Evolutionary conservation across 768 basidiomycete species (phyloP).

Genomic region (Cystofilobasidium capitatum): DNA sequence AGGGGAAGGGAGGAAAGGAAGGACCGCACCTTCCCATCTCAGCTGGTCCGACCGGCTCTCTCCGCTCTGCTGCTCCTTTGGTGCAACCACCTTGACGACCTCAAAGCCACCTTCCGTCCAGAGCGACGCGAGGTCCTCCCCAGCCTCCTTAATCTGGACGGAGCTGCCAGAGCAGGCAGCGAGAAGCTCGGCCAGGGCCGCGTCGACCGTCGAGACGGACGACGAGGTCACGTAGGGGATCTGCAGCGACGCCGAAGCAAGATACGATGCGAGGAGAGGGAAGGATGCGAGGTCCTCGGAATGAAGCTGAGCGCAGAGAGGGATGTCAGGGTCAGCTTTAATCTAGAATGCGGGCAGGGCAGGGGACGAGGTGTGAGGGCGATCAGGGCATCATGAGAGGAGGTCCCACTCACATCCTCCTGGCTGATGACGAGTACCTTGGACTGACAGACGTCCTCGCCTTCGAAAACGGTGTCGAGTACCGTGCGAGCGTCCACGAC

Average conservation of each 20-base stretch:
- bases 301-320: constrained; percentile 11
- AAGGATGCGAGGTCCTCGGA: not conserved
- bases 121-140: not conserved
- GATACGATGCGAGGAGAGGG: not conserved
- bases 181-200: not conserved
- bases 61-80: not conserved
- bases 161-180: not conserved
- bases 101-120: not conserved
- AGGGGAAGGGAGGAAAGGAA: not conserved
- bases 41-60: not conserved
- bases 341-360: not conserved
- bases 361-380: not conserved
- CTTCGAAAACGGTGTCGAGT: not conserved
- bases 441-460: not conserved
- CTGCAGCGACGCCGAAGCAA: not conserved
- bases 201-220: not conserved
- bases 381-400: not conserved
- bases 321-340: not conserved
- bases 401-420: constrained; percentile 9
- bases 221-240: constrained; percentile 15
- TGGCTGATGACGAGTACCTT: constrained; percentile 20
- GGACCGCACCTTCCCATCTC: constrained; percentile 10
- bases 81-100: constrained; percentile 5
- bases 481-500: not conserved
- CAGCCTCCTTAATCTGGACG: not conserved